Conservation (phyloP, 352 stramenopile species). For the Globisporangium spinosum region DNA sequence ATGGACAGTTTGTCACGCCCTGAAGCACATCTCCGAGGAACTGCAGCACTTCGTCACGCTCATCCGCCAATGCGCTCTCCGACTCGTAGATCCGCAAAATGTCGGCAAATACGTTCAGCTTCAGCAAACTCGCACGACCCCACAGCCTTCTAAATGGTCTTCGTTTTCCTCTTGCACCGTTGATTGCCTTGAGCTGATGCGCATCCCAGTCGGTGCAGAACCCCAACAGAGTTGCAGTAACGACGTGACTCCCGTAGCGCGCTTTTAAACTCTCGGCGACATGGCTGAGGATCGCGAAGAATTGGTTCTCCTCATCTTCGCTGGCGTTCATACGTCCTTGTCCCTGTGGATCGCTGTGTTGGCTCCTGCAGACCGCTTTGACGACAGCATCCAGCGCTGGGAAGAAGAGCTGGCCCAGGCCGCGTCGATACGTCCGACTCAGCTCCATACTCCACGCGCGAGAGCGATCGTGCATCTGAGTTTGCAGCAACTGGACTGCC, state of each 20-base stretch:
- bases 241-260: neutral
- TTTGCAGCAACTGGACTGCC: slow-evolving; percentile 21
- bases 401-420: slow-evolving; percentile 33
- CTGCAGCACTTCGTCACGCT: slow-evolving; percentile 23
- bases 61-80: slow-evolving; percentile 19
- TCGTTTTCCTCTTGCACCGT: slow-evolving; percentile 1
- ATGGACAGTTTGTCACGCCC: slow-evolving; percentile 28
- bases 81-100: slow-evolving; percentile 33
- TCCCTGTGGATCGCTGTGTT: neutral
- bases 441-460: slow-evolving; percentile 7
- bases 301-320: slow-evolving; percentile 1
- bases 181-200: slow-evolving; percentile 22
- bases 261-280: slow-evolving; percentile 1
- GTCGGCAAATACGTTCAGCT: slow-evolving; percentile 27
- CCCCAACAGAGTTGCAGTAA: neutral
- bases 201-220: slow-evolving; percentile 22
- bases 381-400: slow-evolving; percentile 22
- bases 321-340: neutral
- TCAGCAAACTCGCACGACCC: slow-evolving; percentile 27
- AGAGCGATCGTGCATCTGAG: neutral
- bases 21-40: slow-evolving; percentile 38
- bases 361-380: neutral
- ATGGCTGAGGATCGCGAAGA: slow-evolving; percentile 2
- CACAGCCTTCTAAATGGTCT: neutral
- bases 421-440: slow-evolving; percentile 15